A percentile compares a stretch with the other conserved stretches of the same genome.
phyloP scores from a whole-genome alignment of 768 basidiomycete genomes.

The Mycena chlorophos region DNA sequence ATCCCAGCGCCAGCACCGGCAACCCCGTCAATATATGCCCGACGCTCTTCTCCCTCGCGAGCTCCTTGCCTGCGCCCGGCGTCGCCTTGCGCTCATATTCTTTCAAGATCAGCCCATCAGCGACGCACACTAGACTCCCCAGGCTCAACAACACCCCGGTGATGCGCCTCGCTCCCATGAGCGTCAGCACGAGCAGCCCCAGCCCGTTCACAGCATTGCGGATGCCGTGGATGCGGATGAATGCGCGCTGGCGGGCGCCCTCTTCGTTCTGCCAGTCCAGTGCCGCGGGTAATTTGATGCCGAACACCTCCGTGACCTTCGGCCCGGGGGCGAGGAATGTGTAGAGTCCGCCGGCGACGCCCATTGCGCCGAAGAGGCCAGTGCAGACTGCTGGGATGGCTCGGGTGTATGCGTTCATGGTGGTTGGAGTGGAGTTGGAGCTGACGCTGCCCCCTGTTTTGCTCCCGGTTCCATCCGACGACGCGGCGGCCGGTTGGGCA shows the following conservation, averaged over 20 bases:
- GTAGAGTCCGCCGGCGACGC: background rate
- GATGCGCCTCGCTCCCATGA: background rate
- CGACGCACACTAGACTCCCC: background rate
- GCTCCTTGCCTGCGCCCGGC: background rate
- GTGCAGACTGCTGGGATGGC: background rate
- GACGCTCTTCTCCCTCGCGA: background rate
- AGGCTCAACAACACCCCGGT: background rate
- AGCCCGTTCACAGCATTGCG: background rate
- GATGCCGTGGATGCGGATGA: background rate
- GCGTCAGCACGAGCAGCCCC: background rate
- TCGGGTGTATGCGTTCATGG: background rate
- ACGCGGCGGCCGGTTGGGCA: too few species aligned
- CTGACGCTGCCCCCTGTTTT: too few species aligned
- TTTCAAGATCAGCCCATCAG: background rate
- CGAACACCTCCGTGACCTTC: background rate
- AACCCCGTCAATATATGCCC: background rate
- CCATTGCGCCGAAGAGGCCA: background rate
- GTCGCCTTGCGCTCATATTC: background rate
- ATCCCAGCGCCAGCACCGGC: background rate
- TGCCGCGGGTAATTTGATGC: background rate
- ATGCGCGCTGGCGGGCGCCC: background rate
- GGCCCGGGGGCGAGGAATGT: background rate
- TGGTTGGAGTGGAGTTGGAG: background rate
- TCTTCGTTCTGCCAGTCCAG: background rate
- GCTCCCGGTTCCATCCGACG: too few species aligned